A percentile compares a stretch with the other conserved stretches of the same genome.
phyloP scores from a whole-genome alignment of 2,329 filamentous ascomycete species.

The Dryadomyces quercus-mongolicae region DNA sequence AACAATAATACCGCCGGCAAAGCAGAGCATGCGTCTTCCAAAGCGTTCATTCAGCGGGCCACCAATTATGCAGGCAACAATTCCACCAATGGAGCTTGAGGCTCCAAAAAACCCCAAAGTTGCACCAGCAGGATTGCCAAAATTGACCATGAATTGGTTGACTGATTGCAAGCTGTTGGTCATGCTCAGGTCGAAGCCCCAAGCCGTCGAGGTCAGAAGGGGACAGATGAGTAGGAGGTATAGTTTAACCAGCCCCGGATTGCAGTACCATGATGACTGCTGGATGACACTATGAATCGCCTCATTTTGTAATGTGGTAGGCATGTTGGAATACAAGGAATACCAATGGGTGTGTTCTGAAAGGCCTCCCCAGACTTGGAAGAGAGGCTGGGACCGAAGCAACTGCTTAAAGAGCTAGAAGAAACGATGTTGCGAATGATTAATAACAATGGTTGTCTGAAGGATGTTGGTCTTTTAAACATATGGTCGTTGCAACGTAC shows the following conservation, averaged over 20 bases:
- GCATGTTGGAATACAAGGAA: too few species aligned
- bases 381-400: too few species aligned
- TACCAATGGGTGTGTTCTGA: too few species aligned
- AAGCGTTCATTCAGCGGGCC: slow-evolving; percentile 23
- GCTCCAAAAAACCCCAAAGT: slow-evolving; percentile 27
- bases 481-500: too few species aligned
- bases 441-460: too few species aligned
- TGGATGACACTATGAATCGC: too few species aligned
- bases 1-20: slow-evolving; percentile 24
- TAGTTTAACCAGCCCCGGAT: background rate
- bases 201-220: background rate
- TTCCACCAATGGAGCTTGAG: slow-evolving; percentile 25
- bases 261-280: too few species aligned
- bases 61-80: slow-evolving; percentile 23
- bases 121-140: slow-evolving; percentile 22
- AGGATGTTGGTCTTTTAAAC: too few species aligned
- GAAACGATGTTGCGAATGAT: too few species aligned
- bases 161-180: slow-evolving; percentile 27
- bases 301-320: too few species aligned
- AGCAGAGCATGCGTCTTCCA: slow-evolving; percentile 22
- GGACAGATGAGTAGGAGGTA: background rate
- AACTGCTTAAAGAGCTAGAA: too few species aligned
- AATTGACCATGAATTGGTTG: slow-evolving; percentile 18
- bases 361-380: too few species aligned
- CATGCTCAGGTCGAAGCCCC: slow-evolving; percentile 10